phyloP scores from a whole-genome alignment of 805 yeast genomes.

The Wickerhamomyces tratensis region DNA sequence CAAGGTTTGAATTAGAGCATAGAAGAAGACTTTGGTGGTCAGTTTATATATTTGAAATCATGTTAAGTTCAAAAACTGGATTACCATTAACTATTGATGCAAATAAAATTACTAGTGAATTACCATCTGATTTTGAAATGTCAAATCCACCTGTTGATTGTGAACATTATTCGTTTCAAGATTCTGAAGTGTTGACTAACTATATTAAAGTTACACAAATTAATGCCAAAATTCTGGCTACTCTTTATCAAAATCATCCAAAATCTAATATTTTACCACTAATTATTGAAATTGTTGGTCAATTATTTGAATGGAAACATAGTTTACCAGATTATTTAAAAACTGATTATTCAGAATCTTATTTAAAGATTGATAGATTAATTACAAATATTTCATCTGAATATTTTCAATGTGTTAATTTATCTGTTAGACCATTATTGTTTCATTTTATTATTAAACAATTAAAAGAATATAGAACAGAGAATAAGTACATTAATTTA shows the following conservation, averaged over 20 bases:
- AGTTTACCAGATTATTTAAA: constrained; percentile 54
- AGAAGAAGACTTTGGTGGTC: constrained; percentile 85
- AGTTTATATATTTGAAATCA: constrained; percentile 72
- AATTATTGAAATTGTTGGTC: constrained; percentile 58
- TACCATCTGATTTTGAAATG: constrained; percentile 67
- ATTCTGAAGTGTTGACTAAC: constrained; percentile 65
- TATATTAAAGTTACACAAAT: constrained; percentile 74
- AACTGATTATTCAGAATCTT: constrained; percentile 47
- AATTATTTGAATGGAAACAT: constrained; percentile 59
- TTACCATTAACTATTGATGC: constrained; percentile 71
- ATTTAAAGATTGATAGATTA: constrained; percentile 49
- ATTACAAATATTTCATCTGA: constrained; percentile 77
- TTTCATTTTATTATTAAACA: constrained; percentile 70
- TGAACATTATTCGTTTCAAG: constrained; percentile 64
- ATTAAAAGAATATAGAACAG: constrained; percentile 35
- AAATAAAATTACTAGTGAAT: constrained; percentile 69
- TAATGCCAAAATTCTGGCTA: constrained; percentile 62
- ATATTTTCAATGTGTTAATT: constrained; percentile 72
- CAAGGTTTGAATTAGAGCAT: constrained; percentile 68
- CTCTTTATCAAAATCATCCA: constrained; percentile 67
- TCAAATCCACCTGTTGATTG: constrained; percentile 49
- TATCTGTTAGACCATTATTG: constrained; percentile 68
- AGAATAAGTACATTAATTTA: constrained; percentile 50
- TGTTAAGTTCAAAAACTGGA: constrained; percentile 78
- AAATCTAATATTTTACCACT: constrained; percentile 67